These are phyloP conservation scores for Lotus japonicus DNA, from an alignment of 306 rosid species.

Conservation along the genomic window DNA sequence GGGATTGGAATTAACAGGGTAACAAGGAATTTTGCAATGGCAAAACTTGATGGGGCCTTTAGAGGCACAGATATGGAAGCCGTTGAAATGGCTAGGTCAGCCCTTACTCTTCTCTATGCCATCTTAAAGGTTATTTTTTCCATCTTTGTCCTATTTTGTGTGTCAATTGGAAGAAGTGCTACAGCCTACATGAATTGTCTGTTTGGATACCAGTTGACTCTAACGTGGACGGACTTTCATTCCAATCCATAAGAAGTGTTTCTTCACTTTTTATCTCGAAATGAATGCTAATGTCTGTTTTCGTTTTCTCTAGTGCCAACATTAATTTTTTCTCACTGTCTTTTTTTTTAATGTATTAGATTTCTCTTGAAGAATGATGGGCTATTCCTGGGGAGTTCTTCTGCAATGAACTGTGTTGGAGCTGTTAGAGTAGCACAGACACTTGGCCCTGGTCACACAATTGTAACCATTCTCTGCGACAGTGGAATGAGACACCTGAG, in stretches of 20 bases:
- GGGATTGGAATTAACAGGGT: slow-evolving; percentile 87
- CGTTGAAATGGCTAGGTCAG: slow-evolving; percentile 88
- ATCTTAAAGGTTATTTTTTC: not conserved
- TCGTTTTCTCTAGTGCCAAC: not conserved
- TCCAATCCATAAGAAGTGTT: too few relatives aligned
- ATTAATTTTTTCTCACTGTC: not conserved
- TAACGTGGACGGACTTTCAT: too few relatives aligned
- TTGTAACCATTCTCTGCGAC: slow-evolving; percentile 88
- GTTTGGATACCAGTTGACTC: too few relatives aligned
- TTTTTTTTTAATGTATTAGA: slow-evolving; percentile 22
- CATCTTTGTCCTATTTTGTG: not conserved
- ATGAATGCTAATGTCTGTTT: too few relatives aligned
- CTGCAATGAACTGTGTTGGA: slow-evolving; percentile 93
- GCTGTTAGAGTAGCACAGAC: slow-evolving; percentile 74
- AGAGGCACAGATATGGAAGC: slow-evolving; percentile 81
- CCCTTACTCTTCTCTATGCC: not conserved
- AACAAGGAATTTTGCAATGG: slow-evolving; percentile 69
- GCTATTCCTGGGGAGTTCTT: slow-evolving; percentile 84
- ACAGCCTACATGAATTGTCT: not conserved
- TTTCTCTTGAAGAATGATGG: slow-evolving; percentile 80
- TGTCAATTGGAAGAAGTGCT: slow-evolving; percentile 3
- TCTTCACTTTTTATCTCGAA: too few relatives aligned
- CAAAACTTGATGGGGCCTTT: slow-evolving; percentile 83
- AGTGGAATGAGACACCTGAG: slow-evolving; percentile 95
- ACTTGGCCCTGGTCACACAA: slow-evolving; percentile 78